phyloP scores from a whole-genome alignment of 1,139 yeast species.

The Geotrichum australiense region DNA sequence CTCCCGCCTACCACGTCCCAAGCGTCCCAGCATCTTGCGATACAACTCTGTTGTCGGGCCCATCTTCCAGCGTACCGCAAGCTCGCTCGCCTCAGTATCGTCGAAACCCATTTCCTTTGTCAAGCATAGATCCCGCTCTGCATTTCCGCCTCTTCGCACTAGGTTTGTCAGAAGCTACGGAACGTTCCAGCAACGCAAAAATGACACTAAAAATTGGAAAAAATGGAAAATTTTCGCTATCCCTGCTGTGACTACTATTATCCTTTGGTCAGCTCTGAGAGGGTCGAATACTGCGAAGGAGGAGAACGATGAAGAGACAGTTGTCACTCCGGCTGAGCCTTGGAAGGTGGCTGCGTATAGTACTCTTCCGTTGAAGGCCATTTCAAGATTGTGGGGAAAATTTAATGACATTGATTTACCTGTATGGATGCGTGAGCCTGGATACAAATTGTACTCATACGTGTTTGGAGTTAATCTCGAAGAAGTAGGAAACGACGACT shows the following conservation, averaged over 20 bases:
- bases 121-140: slow-evolving; percentile 11
- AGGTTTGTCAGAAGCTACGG: slow-evolving; percentile 14
- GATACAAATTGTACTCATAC: slow-evolving; percentile 69
- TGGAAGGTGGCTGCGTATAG: slow-evolving; percentile 89
- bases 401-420: slow-evolving; percentile 81
- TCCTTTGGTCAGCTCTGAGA: slow-evolving; percentile 19
- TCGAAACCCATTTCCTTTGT: slow-evolving; percentile 18
- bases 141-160: slow-evolving; percentile 13
- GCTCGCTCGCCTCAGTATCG: slow-evolving; percentile 12
- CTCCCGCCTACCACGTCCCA: slow-evolving; percentile 60
- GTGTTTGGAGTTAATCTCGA: slow-evolving; percentile 83
- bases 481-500: slow-evolving; percentile 81
- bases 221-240: slow-evolving; percentile 21
- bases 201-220: slow-evolving; percentile 23
- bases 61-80: too few relatives aligned
- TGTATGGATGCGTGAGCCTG: slow-evolving; percentile 78
- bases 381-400: slow-evolving; percentile 92
- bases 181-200: slow-evolving; percentile 18
- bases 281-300: slow-evolving; percentile 14
- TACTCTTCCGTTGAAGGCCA: slow-evolving; percentile 83
- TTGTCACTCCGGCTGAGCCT: slow-evolving; percentile 58
- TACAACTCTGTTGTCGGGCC: slow-evolving; percentile 38
- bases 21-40: slow-evolving; percentile 50
- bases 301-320: slow-evolving; percentile 28
- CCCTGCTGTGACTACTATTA: slow-evolving; percentile 24